These are phyloP conservation scores for Aspergillus funiculosus DNA, from an alignment of 495 filamentous ascomycete genomes.

Conservation along the genomic window DNA sequence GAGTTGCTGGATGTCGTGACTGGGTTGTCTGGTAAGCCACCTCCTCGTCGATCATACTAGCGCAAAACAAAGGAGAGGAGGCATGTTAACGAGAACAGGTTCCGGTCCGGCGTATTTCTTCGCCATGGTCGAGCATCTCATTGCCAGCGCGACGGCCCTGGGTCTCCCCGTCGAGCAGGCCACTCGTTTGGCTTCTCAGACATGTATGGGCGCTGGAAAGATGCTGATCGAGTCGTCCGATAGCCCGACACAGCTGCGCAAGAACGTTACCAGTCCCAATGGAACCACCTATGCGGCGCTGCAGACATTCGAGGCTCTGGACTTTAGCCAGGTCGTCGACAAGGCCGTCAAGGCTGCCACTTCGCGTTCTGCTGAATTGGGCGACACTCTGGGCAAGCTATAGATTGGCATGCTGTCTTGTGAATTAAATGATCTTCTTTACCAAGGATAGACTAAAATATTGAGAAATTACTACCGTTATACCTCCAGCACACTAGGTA, in stretches of 20 bases:
- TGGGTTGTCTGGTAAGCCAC: constrained; percentile 34
- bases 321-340: constrained; percentile 33
- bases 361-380: constrained; percentile 32
- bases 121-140: constrained; percentile 41
- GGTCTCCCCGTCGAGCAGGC: constrained; percentile 37
- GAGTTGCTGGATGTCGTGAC: constrained; percentile 39
- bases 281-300: constrained; percentile 39
- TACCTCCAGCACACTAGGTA: too few species aligned
- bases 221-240: constrained; percentile 37
- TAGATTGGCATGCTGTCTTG: too few species aligned
- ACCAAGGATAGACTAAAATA: too few species aligned
- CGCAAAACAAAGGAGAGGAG: not conserved
- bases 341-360: constrained; percentile 39
- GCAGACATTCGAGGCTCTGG: constrained; percentile 31
- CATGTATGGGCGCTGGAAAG: constrained; percentile 39
- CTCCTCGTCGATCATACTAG: not conserved
- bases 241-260: constrained; percentile 33
- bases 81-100: constrained; percentile 16
- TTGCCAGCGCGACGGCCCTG: constrained; percentile 34
- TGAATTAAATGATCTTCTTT: too few species aligned
- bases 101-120: constrained; percentile 43
- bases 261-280: constrained; percentile 43
- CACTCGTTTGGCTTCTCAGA: constrained; percentile 37
- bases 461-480: too few species aligned
- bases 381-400: constrained; percentile 18